Base-by-base conservation (phyloP, 192 early-diverging fungal genomes). In the Coemansia sp. region DNA sequence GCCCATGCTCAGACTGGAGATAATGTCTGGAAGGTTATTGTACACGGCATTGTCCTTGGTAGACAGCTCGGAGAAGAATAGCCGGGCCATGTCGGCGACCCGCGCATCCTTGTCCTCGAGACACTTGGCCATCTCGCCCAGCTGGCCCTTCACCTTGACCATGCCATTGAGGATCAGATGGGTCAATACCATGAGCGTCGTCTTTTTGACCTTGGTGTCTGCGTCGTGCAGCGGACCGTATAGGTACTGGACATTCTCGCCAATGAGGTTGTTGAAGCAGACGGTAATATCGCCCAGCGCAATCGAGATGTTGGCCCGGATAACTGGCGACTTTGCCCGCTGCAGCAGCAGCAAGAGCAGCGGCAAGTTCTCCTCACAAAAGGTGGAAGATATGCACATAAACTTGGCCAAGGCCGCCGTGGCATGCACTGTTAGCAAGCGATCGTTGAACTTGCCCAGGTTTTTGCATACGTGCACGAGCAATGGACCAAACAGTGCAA, bases 21-120 rank as follows among this genome's bases (percentile, higher is more conserved):
- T 96, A 43, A 98, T 98, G 80, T 99, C 98, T 1, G 96, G 95
- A 72, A 99, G 84, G 76, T 99, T 99, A 81, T 99, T 99, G 86
- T 99, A 99, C 21, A 99, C 90, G 10, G 96, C 95, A 72, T 98
- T 98, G 76, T 98, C 98, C 76, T 99, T 99, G 30, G 90, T 89
- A 0, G 94, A 86, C 67, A 99, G 78, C 74, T 99, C 98, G 16
- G 92, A 90, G 75, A 99, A 99, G 87, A 99, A 99, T 63, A 97
- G 84, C 37, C 92, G 94, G 0, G 96, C 91, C 69, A 99, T 86
- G 68, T 98, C 96, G 38, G 91, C 90, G 44, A 99, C 96, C 3
- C 95, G 87, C 44, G 76, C 75, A 73, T 98, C 96, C 23, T 86
- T 84, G 73, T 95, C 93, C 69, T 95, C 94, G 7, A 98, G 84